Conservation (phyloP, 2,329 filamentous ascomycete species). For the Remersonia thermophila region DNA sequence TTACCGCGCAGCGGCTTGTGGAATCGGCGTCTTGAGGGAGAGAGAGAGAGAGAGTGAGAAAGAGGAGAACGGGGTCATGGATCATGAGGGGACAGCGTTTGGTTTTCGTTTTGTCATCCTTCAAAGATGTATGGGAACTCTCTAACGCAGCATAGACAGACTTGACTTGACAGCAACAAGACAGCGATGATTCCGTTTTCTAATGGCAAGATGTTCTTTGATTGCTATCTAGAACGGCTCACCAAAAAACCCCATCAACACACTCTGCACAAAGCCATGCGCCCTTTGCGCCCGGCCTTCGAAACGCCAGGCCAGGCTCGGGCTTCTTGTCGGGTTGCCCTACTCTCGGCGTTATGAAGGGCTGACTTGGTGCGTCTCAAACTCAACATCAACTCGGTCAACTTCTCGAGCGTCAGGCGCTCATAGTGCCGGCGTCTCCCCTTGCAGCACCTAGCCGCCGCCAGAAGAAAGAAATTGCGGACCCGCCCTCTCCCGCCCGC, state of each 20-base stretch:
- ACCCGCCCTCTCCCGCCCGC: background rate
- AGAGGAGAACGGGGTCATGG: too few relatives aligned
- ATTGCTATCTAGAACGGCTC: too few relatives aligned
- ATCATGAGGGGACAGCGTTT: too few relatives aligned
- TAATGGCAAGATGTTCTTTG: background rate
- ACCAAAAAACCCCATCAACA: background rate
- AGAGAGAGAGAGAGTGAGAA: too few relatives aligned
- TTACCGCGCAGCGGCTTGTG: conserved; percentile 12
- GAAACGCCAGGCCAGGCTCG: background rate
- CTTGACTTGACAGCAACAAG: too few relatives aligned
- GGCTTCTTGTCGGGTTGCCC: conserved; percentile 14
- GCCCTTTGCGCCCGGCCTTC: conserved; percentile 2
- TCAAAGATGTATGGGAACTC: too few relatives aligned
- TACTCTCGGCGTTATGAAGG: conserved; percentile 26
- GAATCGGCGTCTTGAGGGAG: background rate
- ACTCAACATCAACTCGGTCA: conserved; percentile 7
- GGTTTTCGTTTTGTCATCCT: too few relatives aligned
- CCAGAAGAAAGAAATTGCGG: background rate
- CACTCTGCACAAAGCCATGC: background rate
- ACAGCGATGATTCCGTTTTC: too few relatives aligned
- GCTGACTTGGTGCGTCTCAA: conserved; percentile 12
- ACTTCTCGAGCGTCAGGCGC: conserved; percentile 14
- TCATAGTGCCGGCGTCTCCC: conserved; percentile 7
- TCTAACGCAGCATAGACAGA: too few relatives aligned
- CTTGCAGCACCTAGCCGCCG: conserved; percentile 1